Base-by-base conservation (phyloP, 345 rosid genomes). In the Streptanthus diversifolius region DNA sequence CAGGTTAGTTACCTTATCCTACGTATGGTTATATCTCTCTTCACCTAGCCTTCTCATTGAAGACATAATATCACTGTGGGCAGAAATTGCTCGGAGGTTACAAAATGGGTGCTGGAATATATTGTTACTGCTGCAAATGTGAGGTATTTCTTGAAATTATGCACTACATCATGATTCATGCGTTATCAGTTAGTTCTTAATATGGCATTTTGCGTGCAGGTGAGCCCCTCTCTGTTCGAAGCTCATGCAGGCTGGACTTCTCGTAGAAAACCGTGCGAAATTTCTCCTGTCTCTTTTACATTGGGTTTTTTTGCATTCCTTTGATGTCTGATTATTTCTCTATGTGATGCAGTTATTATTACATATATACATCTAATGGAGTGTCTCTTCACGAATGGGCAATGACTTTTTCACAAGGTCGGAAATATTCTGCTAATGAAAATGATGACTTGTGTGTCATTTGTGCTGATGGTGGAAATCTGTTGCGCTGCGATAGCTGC, bases 181-280 rank as follows among this genome's bases (percentile, higher is more conserved):
- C 53, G 27, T 8, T 52, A 41, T 64, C 48, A 63, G 27, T 53
- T 52, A 60, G 67, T 25, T 66, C 52, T 32, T 37, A 68, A 62
- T 73, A 57, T 68, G 12, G 68, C 63, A 25, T 66, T 69, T 65
- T 70, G 70, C 47, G 73, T 69, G 77, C 88, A 95, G 99, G 92
- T 95, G 80, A 95, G 99, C 83, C 88, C 99, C 40, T 91, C 99
- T 45, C 85, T 83, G 52, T 95, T 95, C 77, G 99, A 95, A 85
- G 93, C 89, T 79, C 99, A 95, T 86, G 99, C 99, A 79, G 99
- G 99, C 77, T 91, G 98, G 95, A 87, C 96, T 70, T 83, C 99
- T 45, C 96, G 98, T 66, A 85, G 85, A 77, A 91, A 95, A 84
- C 97, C 96, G 99, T 95, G 79, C 86, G 92, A 30, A 70, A 40